Conservation (phyloP, 306 rosid species). For the Casuarina glauca region DNA sequence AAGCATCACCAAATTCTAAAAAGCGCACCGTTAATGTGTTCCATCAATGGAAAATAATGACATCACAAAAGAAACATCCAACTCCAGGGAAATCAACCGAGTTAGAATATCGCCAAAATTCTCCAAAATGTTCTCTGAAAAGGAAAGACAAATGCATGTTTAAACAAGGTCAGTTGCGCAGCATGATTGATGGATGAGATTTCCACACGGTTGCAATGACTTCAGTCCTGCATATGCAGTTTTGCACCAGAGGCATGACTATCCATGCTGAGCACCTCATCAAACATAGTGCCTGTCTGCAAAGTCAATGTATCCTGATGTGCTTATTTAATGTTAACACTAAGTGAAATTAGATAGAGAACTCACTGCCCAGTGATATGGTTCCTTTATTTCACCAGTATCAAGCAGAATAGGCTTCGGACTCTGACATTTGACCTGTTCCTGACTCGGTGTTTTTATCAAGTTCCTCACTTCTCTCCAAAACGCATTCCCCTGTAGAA, state of each 20-base stretch:
- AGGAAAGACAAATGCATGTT: not conserved
- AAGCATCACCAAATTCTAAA: not conserved
- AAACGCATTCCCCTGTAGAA: constrained; percentile 71
- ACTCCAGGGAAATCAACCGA: not conserved
- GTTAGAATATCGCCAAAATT: not conserved
- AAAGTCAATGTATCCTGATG: not conserved
- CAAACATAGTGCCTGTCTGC: not conserved
- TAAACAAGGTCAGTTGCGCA: not conserved
- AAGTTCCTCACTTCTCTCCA: constrained; percentile 73
- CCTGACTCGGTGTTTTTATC: constrained; percentile 56
- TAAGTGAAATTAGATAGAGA: constrained; percentile 5
- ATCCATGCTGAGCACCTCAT: not conserved
- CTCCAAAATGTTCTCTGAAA: not conserved
- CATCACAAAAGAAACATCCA: not conserved
- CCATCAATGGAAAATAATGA: not conserved
- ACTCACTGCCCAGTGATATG: constrained; percentile 99
- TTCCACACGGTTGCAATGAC: not conserved
- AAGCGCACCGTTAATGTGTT: not conserved
- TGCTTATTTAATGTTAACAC: not conserved
- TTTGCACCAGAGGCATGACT: not conserved
- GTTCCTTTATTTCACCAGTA: constrained; percentile 85
- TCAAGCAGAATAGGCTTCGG: constrained; percentile 95
- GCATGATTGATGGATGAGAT: not conserved
- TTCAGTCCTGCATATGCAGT: not conserved
- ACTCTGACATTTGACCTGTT: constrained; percentile 72